A percentile compares a stretch with the other conserved stretches of the same genome.
phyloP scores from a whole-genome alignment of 2,329 filamentous ascomycete species.

The Diplodia sapinea region DNA sequence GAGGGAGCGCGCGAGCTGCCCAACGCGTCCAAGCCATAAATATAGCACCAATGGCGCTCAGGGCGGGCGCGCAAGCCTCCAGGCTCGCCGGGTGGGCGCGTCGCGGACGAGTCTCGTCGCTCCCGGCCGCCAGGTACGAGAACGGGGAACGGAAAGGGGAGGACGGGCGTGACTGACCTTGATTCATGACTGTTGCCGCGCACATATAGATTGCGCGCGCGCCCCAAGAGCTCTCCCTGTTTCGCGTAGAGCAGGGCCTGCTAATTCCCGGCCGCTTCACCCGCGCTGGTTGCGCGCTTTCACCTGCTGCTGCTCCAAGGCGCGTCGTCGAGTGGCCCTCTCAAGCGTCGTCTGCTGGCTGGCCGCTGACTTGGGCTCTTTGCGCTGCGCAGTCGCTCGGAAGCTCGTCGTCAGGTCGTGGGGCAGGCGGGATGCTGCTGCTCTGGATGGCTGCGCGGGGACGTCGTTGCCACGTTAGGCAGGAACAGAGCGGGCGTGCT shows the following conservation, averaged over 20 bases:
- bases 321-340: conserved; percentile 5
- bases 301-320: conserved; percentile 4
- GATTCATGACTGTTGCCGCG: conserved; percentile 28
- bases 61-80: not conserved
- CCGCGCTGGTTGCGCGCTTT: not conserved
- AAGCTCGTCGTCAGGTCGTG: not conserved
- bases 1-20: conserved; percentile 23
- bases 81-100: conserved; percentile 14
- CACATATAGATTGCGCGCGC: conserved; percentile 28
- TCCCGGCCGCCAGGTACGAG: conserved; percentile 27
- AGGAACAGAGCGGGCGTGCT: conserved; percentile 27
- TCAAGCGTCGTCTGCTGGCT: not conserved
- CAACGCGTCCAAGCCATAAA: conserved; percentile 28
- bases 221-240: conserved; percentile 65
- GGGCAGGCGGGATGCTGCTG: not conserved
- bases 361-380: no score
- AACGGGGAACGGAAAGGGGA: conserved; percentile 16
- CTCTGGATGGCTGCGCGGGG: not conserved
- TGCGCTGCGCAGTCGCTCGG: not conserved
- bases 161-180: conserved; percentile 29
- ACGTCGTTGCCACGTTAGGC: conserved; percentile 25
- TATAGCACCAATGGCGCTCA: conserved; percentile 26
- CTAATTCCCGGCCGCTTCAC: conserved; percentile 42
- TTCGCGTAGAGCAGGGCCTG: conserved; percentile 78
- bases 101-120: conserved; percentile 7